A percentile compares a stretch with the other conserved stretches of the same genome.
Conservation (phyloP, 805 yeast species). For the Yarrowia osloensis region DNA sequence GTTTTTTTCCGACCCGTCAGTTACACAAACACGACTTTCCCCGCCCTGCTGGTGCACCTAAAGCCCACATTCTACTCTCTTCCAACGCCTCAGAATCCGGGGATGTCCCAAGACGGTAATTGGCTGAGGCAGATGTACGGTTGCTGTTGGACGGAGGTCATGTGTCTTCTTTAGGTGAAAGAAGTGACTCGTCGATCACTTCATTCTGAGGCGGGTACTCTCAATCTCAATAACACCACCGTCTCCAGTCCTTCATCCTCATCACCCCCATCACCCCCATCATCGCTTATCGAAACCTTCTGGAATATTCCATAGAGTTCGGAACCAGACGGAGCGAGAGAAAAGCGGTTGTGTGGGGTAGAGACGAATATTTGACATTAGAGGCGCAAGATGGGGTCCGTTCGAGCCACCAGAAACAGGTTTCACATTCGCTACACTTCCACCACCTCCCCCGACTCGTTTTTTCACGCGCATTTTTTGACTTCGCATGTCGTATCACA, state of each 20-base stretch:
- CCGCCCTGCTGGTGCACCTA: neutral
- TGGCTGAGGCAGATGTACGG: neutral
- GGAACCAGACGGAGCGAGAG: neutral
- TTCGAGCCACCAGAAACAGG: neutral
- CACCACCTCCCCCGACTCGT: no score
- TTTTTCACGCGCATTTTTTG: conserved; percentile 12
- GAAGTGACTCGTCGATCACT: no score
- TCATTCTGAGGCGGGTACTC: no score
- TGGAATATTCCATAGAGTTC: conserved; percentile 25
- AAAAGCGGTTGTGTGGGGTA: neutral
- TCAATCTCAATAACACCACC: no score
- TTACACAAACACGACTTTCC: no score
- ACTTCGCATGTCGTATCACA: neutral
- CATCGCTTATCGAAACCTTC: conserved; percentile 18
- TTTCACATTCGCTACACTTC: neutral
- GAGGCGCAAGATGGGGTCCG: neutral
- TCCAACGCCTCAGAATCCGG: neutral
- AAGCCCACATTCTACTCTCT: neutral
- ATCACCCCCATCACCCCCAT: neutral
- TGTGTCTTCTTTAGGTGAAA: no score
- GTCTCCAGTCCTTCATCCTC: no score
- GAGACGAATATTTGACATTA: neutral
- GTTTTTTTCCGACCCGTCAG: no score
- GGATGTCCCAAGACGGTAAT: conserved; percentile 6
- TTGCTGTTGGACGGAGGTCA: no score